A percentile compares a stretch with the other conserved stretches of the same genome.
Evolutionary conservation across 306 rosid genomes (phyloP).

Genomic region (Rosa lucieae): DNA sequence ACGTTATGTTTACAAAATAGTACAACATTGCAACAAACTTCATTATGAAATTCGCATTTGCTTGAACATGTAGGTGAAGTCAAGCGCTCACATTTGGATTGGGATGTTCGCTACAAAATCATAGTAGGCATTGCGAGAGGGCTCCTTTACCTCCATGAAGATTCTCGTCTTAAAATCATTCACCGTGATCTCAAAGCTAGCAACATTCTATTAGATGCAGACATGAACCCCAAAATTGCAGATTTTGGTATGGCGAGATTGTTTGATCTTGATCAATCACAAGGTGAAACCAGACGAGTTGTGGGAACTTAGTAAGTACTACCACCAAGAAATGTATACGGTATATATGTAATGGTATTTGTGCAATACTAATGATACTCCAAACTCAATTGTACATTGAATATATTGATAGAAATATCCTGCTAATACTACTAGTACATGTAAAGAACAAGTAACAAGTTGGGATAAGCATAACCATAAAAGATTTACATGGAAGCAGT

Average conservation of each 20-base stretch:
- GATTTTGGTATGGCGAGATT: not conserved
- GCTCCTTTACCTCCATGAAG: not conserved
- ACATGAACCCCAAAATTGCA: not conserved
- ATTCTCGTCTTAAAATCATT: not conserved
- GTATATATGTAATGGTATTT: too few species aligned
- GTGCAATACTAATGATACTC: too few species aligned
- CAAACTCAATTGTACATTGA: too few species aligned
- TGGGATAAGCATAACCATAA: too few species aligned
- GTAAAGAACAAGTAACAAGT: too few species aligned
- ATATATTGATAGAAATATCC: too few species aligned
- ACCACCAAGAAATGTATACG: not conserved
- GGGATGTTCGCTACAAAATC: not conserved
- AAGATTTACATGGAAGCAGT: too few species aligned
- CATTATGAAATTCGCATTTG: too few species aligned
- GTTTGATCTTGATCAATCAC: not conserved
- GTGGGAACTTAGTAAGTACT: not conserved
- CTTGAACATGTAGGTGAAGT: not conserved
- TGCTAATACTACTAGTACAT: too few species aligned
- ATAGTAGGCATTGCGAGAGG: not conserved
- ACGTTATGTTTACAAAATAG: too few species aligned
- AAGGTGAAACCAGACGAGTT: not conserved
- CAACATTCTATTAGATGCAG: not conserved
- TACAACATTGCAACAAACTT: too few species aligned
- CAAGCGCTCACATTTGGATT: not conserved
- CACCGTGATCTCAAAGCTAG: not conserved